These are phyloP conservation scores for Phytophthora vignae DNA, from an alignment of 352 stramenopile species.

Conservation along the genomic window DNA sequence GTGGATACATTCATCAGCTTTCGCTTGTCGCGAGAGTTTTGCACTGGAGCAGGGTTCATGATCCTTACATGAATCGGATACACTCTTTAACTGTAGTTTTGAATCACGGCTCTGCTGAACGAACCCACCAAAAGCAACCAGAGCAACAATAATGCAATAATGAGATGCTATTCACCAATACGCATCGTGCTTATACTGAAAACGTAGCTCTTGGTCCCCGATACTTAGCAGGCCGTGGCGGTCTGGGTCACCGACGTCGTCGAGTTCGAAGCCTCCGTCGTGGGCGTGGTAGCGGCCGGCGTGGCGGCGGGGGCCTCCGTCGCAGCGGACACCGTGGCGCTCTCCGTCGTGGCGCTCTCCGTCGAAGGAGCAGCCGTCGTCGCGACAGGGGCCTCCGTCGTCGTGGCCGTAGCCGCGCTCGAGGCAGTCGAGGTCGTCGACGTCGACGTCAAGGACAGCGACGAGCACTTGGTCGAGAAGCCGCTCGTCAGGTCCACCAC, in stretches of 20 bases:
- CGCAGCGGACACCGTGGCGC: no score
- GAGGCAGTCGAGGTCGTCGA: conserved; percentile 3
- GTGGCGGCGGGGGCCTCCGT: no score
- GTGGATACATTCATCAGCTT: neutral
- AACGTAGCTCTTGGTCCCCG: neutral
- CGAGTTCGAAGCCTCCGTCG: conserved; percentile 7
- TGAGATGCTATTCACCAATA: conserved; percentile 22
- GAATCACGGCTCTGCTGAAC: no score
- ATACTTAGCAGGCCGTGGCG: neutral
- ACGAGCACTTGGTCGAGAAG: conserved; percentile 19
- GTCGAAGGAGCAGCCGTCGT: no score
- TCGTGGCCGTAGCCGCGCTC: neutral
- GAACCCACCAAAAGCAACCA: neutral
- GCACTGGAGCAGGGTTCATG: neutral
- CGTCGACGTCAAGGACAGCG: conserved; percentile 5
- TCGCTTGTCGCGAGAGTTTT: no score
- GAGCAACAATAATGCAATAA: conserved; percentile 6
- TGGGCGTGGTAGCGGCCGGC: conserved; percentile 7
- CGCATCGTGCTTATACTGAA: neutral
- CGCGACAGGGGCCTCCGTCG: neutral
- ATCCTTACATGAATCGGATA: no score
- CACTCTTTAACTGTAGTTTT: neutral
- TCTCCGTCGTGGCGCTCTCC: no score
- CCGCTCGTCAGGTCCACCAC: conserved; percentile 38
- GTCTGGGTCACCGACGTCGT: neutral